A percentile compares a stretch with the other conserved stretches of the same genome.
phyloP scores from a whole-genome alignment of 2,329 filamentous ascomycete species.

The Pseudopyricularia cyperi region DNA sequence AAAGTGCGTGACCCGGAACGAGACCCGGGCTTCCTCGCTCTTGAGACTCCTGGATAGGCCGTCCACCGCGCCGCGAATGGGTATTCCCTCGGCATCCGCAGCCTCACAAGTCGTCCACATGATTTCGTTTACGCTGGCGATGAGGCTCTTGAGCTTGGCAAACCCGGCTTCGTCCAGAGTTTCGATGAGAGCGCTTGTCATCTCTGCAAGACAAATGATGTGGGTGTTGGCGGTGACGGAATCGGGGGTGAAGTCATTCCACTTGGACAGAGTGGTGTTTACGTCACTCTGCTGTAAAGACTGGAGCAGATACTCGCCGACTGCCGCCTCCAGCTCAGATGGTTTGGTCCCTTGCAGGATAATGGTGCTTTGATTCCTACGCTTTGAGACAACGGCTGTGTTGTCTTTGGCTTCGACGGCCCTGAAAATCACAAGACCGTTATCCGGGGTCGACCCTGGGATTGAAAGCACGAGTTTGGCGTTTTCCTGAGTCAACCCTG shows the following conservation, averaged over 20 bases:
- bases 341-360: background rate
- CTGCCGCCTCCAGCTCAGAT: background rate
- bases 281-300: background rate
- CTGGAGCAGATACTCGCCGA: background rate
- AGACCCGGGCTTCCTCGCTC: background rate
- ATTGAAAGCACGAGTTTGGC: background rate
- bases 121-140: background rate
- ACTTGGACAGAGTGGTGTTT: background rate
- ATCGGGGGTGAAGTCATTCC: background rate
- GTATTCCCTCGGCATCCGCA: background rate
- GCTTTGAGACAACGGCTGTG: background rate
- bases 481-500: background rate
- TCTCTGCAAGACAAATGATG: background rate
- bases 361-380: background rate
- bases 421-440: background rate
- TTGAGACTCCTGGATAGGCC: background rate
- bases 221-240: background rate
- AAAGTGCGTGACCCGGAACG: background rate
- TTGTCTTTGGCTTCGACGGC: background rate
- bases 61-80: background rate
- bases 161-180: background rate
- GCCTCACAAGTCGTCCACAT: background rate
- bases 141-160: background rate
- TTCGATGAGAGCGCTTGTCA: background rate
- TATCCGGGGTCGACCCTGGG: background rate